Evolutionary conservation across 192 early-diverging fungal genomes (phyloP).

Genomic region (Spizellomyces sp.): DNA sequence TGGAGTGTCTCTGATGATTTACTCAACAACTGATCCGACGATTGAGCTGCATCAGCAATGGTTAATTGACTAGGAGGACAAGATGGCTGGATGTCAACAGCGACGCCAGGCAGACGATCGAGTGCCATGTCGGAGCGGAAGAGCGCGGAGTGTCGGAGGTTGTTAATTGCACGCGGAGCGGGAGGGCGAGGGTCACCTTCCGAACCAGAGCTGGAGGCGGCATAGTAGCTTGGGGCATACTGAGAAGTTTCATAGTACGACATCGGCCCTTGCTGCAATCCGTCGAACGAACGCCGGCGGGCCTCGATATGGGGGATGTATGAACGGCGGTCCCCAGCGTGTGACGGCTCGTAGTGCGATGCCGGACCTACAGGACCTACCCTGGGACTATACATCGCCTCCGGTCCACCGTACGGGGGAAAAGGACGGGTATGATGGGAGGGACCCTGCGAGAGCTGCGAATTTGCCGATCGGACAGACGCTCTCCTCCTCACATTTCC

Average conservation of each 20-base stretch:
- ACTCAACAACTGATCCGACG: neutral
- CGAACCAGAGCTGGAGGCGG: conserved; percentile 8
- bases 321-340: neutral
- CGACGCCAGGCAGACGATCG: conserved; percentile 7
- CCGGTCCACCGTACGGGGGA: neutral
- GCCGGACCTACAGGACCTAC: neutral
- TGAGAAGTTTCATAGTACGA: neutral
- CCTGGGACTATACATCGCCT: neutral
- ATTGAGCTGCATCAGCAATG: neutral
- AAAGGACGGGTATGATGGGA: neutral
- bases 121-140: conserved; percentile 10
- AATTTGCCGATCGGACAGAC: neutral
- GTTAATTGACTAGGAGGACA: neutral
- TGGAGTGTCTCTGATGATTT: neutral
- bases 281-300: no score
- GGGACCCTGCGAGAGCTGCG: neutral
- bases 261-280: neutral
- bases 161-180: neutral
- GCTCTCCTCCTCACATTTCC: neutral
- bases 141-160: neutral
- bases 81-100: neutral
- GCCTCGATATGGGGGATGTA: neutral
- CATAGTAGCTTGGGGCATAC: conserved; percentile 1
- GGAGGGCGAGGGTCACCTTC: conserved; percentile 1
- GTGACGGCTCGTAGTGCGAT: neutral